Evolutionary conservation across 2,329 filamentous ascomycete species (phyloP).

Genomic region (Colletotrichum godetiae): DNA sequence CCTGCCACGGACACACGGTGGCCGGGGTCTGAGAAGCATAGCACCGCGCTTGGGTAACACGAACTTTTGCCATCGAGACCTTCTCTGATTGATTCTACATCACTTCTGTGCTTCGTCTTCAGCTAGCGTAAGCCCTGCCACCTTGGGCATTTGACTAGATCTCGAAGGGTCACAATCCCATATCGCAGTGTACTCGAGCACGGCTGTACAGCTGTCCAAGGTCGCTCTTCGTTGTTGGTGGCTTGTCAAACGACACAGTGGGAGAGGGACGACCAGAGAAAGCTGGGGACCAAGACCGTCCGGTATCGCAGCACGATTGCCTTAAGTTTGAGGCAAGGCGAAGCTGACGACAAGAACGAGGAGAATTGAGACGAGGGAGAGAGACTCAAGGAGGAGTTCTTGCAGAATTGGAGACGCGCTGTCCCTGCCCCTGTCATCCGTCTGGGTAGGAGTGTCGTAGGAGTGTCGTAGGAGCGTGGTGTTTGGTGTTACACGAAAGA

Average conservation of each 20-base stretch:
- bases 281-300: not conserved
- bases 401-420: constrained; percentile 13
- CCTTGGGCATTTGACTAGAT: not conserved
- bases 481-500: constrained; percentile 16
- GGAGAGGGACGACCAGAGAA: not conserved
- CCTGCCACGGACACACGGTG: not conserved
- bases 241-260: not conserved
- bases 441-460: not conserved
- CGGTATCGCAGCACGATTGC: not conserved
- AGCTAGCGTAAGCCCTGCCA: not conserved
- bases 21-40: constrained; percentile 1
- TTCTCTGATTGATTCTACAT: not conserved
- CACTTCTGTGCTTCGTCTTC: not conserved
- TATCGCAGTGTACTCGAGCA: not conserved
- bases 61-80: constrained; percentile 1
- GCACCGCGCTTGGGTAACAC: constrained; percentile 22
- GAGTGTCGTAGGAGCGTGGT: not conserved
- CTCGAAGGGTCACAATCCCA: not conserved
- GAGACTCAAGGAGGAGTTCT: not conserved
- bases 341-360: not conserved
- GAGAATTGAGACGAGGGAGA: constrained; percentile 11
- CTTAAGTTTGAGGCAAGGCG: not conserved
- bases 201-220: not conserved
- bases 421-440: constrained; percentile 2
- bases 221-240: not conserved